Conservation (phyloP, 768 basidiomycete genomes). For the Serendipita sp. region DNA sequence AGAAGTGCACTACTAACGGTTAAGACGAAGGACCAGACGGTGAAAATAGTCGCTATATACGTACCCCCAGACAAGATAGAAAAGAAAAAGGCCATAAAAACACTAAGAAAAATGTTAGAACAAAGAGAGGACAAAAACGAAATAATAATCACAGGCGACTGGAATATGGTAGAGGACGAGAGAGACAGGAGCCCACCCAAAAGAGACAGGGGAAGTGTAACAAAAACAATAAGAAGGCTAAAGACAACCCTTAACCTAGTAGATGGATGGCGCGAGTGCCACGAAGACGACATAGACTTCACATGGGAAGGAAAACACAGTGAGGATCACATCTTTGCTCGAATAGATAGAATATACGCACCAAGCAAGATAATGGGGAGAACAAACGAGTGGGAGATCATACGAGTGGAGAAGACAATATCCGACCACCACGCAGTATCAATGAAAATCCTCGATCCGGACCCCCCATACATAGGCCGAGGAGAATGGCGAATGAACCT, state of each 20-base stretch:
- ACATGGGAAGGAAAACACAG: neutral
- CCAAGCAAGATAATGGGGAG: neutral
- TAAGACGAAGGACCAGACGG: neutral
- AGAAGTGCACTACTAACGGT: neutral
- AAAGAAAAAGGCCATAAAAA: neutral
- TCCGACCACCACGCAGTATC: neutral
- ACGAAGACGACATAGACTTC: neutral
- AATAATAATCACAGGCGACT: neutral
- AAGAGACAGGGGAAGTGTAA: neutral
- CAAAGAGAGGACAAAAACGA: neutral
- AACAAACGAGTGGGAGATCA: neutral
- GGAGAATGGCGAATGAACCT: neutral
- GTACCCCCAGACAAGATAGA: neutral
- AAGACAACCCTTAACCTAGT: neutral
- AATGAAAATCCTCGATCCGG: neutral
- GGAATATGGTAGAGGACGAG: conserved; percentile 3
- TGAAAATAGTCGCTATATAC: neutral
- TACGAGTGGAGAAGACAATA: neutral
- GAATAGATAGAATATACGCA: neutral
- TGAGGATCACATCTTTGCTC: neutral
- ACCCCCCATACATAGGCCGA: neutral
- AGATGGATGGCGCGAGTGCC: neutral
- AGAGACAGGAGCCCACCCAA: neutral
- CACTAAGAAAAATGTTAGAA: neutral
- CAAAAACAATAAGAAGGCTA: neutral